Evolutionary conservation across 495 filamentous ascomycete species (phyloP).

Genomic region (Podospora appendiculata): DNA sequence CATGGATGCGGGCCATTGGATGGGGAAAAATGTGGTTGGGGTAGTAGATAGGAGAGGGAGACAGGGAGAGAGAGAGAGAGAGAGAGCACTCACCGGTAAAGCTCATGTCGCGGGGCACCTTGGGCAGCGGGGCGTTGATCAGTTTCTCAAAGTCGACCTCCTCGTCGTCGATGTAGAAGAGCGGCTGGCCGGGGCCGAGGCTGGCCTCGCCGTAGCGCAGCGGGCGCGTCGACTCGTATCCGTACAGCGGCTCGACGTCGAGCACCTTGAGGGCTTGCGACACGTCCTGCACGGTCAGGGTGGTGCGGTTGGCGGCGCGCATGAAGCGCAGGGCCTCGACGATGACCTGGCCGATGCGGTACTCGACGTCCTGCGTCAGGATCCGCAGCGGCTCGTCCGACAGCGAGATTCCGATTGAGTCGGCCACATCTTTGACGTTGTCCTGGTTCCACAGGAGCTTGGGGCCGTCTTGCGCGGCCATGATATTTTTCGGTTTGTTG

Average conservation of each 20-base stretch:
- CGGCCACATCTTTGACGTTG: slow-evolving; percentile 88
- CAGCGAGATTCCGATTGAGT: slow-evolving; percentile 83
- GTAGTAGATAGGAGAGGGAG: no score
- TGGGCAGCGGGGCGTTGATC: slow-evolving; percentile 91
- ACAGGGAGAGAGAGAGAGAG: no score
- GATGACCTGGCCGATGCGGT: slow-evolving; percentile 82
- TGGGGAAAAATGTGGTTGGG: not conserved
- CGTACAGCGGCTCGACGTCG: slow-evolving; percentile 90
- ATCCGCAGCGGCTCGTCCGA: slow-evolving; percentile 74
- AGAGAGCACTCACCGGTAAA: slow-evolving; percentile 62
- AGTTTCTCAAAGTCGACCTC: slow-evolving; percentile 98
- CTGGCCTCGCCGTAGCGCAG: slow-evolving; percentile 89
- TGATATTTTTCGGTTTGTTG: slow-evolving; percentile 1
- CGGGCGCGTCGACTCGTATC: slow-evolving; percentile 83
- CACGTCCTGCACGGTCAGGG: slow-evolving; percentile 78
- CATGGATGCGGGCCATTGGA: not conserved
- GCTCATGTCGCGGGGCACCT: slow-evolving; percentile 85
- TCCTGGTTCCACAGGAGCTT: slow-evolving; percentile 85
- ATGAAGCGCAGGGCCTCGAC: slow-evolving; percentile 92
- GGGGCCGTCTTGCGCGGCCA: slow-evolving; percentile 20
- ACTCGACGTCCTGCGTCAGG: slow-evolving; percentile 90
- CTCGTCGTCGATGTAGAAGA: slow-evolving; percentile 97
- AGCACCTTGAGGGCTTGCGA: slow-evolving; percentile 74
- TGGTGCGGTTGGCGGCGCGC: slow-evolving; percentile 77
- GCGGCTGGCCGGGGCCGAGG: slow-evolving; percentile 85